phyloP scores from a whole-genome alignment of 176 grass and related monocot species.

The Phoenix dactylifera region DNA sequence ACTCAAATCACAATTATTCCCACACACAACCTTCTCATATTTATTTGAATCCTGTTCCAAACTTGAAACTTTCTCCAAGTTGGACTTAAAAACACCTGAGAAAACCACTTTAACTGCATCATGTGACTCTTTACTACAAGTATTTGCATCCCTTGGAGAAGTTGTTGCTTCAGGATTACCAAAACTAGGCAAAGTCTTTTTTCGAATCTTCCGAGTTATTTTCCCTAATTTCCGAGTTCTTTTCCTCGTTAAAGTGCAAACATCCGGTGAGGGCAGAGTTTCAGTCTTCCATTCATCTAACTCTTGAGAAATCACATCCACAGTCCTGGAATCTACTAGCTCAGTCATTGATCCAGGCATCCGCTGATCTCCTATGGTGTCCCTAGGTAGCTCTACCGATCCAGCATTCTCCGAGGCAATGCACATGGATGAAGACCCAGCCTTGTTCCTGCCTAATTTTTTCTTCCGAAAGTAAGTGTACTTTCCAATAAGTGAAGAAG shows the following conservation, averaged over 20 bases:
- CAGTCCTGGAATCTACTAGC: slow-evolving; percentile 36
- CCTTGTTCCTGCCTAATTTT: slow-evolving; percentile 41
- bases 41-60: slow-evolving; percentile 25
- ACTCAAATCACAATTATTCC: slow-evolving; percentile 16
- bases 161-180: no score
- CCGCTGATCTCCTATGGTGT: slow-evolving; percentile 30
- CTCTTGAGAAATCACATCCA: slow-evolving; percentile 22
- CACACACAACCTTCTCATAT: slow-evolving; percentile 9
- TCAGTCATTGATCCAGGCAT: slow-evolving; percentile 39
- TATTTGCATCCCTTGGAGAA: neutral
- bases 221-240: slow-evolving; percentile 1
- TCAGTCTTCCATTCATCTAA: slow-evolving; percentile 21
- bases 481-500: slow-evolving; percentile 28
- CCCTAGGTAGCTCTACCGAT: slow-evolving; percentile 19
- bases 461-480: slow-evolving; percentile 72
- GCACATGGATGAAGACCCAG: slow-evolving; percentile 6
- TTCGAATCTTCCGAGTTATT: neutral
- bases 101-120: neutral
- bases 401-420: slow-evolving; percentile 1
- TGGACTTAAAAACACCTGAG: neutral
- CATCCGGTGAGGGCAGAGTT: neutral
- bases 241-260: slow-evolving; percentile 5
- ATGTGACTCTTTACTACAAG: neutral
- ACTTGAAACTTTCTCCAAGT: slow-evolving; percentile 21
- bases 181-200: neutral